phyloP scores from a whole-genome alignment of 352 stramenopile genomes.

The Pythium diclinum region DNA sequence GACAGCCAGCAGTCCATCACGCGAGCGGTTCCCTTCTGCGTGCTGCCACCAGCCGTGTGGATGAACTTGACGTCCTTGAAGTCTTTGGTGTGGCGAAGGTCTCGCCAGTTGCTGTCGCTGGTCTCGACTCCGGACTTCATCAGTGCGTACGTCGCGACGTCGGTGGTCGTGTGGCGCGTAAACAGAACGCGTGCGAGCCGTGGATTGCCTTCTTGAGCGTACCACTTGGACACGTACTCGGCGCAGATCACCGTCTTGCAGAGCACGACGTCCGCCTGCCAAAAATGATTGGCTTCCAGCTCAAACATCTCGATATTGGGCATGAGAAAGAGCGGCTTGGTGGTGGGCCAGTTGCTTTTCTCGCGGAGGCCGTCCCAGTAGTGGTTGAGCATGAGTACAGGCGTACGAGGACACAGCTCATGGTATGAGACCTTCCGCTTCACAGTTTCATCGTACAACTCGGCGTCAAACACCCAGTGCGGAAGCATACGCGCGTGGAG shows the following conservation, averaged over 20 bases:
- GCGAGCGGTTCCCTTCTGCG: conserved; percentile 47
- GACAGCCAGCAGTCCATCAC: conserved; percentile 60
- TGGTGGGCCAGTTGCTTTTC: conserved; percentile 19
- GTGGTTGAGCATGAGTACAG: conserved; percentile 38
- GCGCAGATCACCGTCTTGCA: conserved; percentile 59
- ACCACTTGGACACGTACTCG: conserved; percentile 46
- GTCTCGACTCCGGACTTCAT: not conserved
- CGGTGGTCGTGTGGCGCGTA: conserved; percentile 56
- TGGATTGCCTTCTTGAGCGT: conserved; percentile 53
- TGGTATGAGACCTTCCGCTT: conserved; percentile 32
- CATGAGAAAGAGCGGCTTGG: conserved; percentile 36
- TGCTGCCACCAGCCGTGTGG: conserved; percentile 42
- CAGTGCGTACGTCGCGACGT: conserved; percentile 33
- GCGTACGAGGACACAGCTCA: conserved; percentile 33
- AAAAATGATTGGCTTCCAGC: conserved; percentile 42
- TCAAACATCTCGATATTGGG: conserved; percentile 52
- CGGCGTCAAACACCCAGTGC: conserved; percentile 31
- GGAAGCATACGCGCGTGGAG: conserved; percentile 31
- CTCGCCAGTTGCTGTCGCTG: conserved; percentile 1
- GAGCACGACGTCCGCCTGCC: conserved; percentile 46
- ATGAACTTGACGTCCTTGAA: conserved; percentile 44
- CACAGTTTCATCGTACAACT: conserved; percentile 22
- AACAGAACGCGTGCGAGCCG: conserved; percentile 48
- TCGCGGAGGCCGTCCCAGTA: conserved; percentile 30
- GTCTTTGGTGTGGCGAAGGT: conserved; percentile 25